Base-by-base conservation (phyloP, 164 flowering plant genomes). In the Santalum album region DNA sequence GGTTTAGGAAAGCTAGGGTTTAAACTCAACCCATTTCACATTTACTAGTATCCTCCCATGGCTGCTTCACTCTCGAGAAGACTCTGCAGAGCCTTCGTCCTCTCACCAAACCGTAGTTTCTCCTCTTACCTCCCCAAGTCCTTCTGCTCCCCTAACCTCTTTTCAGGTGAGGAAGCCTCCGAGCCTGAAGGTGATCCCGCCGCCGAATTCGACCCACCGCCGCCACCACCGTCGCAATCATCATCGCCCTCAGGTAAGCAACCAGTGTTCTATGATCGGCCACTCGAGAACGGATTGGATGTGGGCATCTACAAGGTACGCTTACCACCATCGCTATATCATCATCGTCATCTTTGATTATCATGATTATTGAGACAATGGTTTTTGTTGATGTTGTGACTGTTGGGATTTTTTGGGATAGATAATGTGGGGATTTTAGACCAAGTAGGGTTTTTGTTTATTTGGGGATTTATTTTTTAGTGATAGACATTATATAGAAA, bases 291-390 rank as follows among this genome's bases (percentile, higher is more conserved):
- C 47, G 95, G 90, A 36, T 54, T 88, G 35, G 95, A 88, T 40
- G 56, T 38, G 10, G 98, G 98, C 65, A 72, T 92, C 63, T 92
- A 72, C 71, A 86, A 76, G 88, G 97, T 89, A 55, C 36, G 23
- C 38, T 54, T 38, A 12, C 25, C 19, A 2, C 52, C 2, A 20
- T 18, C 16, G 9, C 12, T 16, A 6, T 46, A 19, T 34, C 36
- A 21, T 35, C 46, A 5, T 45, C 15, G 6, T 22, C 49, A 45
- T 22, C 46, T 63, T 25, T 6, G 32, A 4, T 26, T 14, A 25
- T 53, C 17, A 22, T 59, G 38, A 0, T 55, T 45, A 0, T 47
- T 29, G n/a, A n/a, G n/a, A n/a, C n/a, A n/a, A n/a, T n/a, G n/a
- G 35, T 50, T 50, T 6, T 50, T 50, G 34, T 14, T 26, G 36